Evolutionary conservation across 2,329 filamentous ascomycete species (phyloP), one percentile per base, ranked within the genome.

Genomic region (Fusarium mangiferae): DNA sequence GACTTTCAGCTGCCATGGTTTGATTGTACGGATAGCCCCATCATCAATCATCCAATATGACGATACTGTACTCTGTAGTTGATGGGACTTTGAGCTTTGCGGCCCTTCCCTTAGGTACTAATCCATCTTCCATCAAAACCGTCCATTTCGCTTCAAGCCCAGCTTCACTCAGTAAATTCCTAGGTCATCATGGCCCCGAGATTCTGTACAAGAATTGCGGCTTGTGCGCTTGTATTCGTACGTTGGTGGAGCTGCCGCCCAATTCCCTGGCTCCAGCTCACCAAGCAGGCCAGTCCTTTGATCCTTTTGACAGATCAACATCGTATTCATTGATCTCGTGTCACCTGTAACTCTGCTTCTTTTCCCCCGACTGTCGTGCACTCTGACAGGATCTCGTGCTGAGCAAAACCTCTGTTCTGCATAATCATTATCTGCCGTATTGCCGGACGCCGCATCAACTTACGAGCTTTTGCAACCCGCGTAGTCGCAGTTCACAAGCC

Each of bases 311-410:
- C 46, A 49, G 61, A 56, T 49, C 45, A 66, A 66, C 51, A 75
- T 77, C 75, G 75, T 78, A 77, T 77, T 71, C 51, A 68, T 49
- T 73, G 57, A 70, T 75, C 75, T 77, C 72, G 72, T 78, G 75
- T 72, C 61, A 62, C 75, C 62, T 61, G 60, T 74, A 66, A 59
- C 62, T 65, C 66, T 68, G 62, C 42, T 62, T 60, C 52, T 56
- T 38, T 67, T 56, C 38, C 56, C 52, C 66, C 66, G 57, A 45
- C 58, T 54, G 44, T 68, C 44, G 55, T 52, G 38, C 44, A 42
- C 46, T 62, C n/a, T 30, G 36, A 38, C 28, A 48, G 20, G 22
- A 55, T 73, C 65, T 59, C 49, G 26, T 55, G 51, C 49, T 62
- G 39, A 41, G 24, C 20, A 36, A 55, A 57, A 63, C 42, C 26